Conservation (phyloP, 805 yeast genomes). For the Cyberlindnera xylosilytica region DNA sequence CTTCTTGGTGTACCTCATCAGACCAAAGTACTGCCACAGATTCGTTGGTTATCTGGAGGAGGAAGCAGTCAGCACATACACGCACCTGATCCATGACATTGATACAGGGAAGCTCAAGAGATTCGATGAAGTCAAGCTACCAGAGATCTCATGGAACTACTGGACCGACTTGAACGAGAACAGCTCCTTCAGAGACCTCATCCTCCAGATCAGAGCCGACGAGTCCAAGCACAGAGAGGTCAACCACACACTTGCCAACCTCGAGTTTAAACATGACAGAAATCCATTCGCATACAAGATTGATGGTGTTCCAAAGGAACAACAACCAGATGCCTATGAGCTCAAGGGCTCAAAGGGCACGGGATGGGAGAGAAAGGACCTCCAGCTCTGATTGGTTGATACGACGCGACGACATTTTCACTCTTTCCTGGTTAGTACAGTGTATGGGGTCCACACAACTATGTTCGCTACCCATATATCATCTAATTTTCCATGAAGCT, state of each 20-base stretch:
- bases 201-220: conserved; percentile 65
- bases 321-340: conserved; percentile 15
- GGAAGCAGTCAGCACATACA: conserved; percentile 69
- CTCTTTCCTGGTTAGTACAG: too few species aligned
- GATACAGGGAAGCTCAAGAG: conserved; percentile 48
- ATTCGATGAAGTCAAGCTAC: conserved; percentile 43
- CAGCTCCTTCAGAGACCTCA: conserved; percentile 55
- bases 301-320: conserved; percentile 15
- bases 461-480: too few species aligned
- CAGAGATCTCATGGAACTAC: conserved; percentile 59
- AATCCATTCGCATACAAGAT: conserved; percentile 62
- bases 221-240: conserved; percentile 80
- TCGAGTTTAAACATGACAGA: conserved; percentile 49
- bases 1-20: conserved; percentile 53
- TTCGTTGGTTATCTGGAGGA: conserved; percentile 78
- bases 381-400: conserved; percentile 14
- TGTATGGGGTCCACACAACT: too few species aligned
- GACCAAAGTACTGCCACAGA: conserved; percentile 67
- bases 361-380: conserved; percentile 17
- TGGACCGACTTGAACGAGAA: conserved; percentile 52
- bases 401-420: too few species aligned
- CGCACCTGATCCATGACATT: conserved; percentile 55
- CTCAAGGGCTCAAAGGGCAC: conserved; percentile 14
- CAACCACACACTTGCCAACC: conserved; percentile 71
- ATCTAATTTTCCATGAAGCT: too few species aligned